Evolutionary conservation across 305 asterid species (phyloP).

Genomic region (Fraxinus floribunda): DNA sequence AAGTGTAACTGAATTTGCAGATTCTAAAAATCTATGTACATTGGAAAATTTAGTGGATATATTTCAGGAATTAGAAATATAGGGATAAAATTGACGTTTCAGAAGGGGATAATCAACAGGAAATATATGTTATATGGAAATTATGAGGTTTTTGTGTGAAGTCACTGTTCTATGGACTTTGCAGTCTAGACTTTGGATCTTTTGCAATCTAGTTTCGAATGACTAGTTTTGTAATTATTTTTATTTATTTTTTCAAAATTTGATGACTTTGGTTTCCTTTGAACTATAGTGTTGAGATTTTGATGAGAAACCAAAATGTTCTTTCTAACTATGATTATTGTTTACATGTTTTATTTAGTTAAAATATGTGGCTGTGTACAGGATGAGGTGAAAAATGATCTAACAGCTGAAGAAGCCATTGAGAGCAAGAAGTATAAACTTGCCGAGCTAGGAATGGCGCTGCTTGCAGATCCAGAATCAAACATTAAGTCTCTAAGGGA

Average conservation of each 20-base stretch:
- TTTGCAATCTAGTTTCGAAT: background rate
- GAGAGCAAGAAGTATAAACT: constrained; percentile 71
- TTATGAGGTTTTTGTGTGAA: background rate
- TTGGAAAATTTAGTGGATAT: background rate
- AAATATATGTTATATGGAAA: background rate
- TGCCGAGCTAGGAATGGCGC: constrained; percentile 83
- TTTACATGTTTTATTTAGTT: background rate
- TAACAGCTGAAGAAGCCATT: constrained; percentile 66
- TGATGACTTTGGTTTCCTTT: background rate
- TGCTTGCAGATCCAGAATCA: constrained; percentile 87
- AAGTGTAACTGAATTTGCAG: background rate
- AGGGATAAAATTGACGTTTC: background rate
- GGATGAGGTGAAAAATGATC: constrained; percentile 82
- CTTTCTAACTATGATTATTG: background rate
- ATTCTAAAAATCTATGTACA: background rate
- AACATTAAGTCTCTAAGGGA: constrained; percentile 75
- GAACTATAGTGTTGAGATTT: background rate
- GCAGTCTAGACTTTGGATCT: background rate
- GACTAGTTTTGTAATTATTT: background rate
- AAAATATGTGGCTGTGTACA: constrained; percentile 21
- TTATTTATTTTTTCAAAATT: background rate
- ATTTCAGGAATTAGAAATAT: background rate
- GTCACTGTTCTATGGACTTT: background rate
- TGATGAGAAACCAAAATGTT: background rate
- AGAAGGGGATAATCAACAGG: background rate